phyloP scores from a whole-genome alignment of 2,329 filamentous ascomycete genomes.

The Colletotrichum somersetense region DNA sequence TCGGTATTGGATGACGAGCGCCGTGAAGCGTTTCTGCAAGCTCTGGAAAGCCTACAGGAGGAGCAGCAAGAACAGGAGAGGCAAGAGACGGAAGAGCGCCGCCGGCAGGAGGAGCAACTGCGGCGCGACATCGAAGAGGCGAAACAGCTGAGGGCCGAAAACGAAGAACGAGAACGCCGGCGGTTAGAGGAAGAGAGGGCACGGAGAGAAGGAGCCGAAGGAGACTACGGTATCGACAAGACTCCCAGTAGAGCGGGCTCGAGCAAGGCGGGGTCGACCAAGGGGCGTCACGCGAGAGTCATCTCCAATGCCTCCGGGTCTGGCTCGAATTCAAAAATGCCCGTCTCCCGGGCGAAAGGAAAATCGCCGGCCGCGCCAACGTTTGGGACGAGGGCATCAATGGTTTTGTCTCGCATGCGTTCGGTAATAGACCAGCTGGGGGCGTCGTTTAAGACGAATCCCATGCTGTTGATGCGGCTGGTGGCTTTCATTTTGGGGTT shows the following conservation, averaged over 20 bases:
- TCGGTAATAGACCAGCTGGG: constrained; percentile 65
- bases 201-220: constrained; percentile 67
- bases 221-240: constrained; percentile 77
- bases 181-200: constrained; percentile 67
- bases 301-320: constrained; percentile 51
- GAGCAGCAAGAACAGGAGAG: constrained; percentile 82
- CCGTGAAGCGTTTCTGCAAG: constrained; percentile 88
- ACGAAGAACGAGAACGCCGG: constrained; percentile 67
- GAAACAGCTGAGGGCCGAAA: constrained; percentile 66
- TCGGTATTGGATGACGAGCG: constrained; percentile 93
- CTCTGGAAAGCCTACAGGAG: constrained; percentile 85
- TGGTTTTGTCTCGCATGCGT: constrained; percentile 66
- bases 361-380: constrained; percentile 53
- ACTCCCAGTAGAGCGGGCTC: constrained; percentile 56
- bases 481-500: constrained; percentile 86
- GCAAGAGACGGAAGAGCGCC: constrained; percentile 70
- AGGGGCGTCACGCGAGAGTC: constrained; percentile 49
- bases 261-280: constrained; percentile 53
- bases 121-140: constrained; percentile 70
- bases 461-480: constrained; percentile 69
- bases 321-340: constrained; percentile 45
- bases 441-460: constrained; percentile 66
- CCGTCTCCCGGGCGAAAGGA: constrained; percentile 47
- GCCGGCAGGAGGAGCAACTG: constrained; percentile 68
- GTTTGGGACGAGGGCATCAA: constrained; percentile 62